Evolutionary conservation across 768 basidiomycete species (phyloP), one percentile per base, ranked within the genome.

Genomic region (Serendipita sp.): DNA sequence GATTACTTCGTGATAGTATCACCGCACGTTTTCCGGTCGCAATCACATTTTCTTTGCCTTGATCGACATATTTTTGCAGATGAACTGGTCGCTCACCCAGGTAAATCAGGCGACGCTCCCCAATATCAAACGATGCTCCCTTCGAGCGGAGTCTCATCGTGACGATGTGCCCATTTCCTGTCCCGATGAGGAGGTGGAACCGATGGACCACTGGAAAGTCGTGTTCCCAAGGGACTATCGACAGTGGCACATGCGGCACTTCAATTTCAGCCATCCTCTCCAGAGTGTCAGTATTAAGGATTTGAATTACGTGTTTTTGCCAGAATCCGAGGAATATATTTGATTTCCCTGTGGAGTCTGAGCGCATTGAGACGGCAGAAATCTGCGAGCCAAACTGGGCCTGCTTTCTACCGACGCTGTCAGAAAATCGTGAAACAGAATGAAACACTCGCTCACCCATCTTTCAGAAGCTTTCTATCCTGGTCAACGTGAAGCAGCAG

Each of bases 121-220:
- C 71, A 5, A 80, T 64, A 29, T 34, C 65, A 8, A 66, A 67
- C 65, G 66, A 66, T 11, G 71, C 67, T 48, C 63, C 64, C 15
- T 69, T 69, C 48, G 79, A 77, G 63, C 70, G 70, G 72, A 85
- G 83, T 0, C 73, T 65, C 68, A 81, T 82, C 10, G 80, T 76
- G 3, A 81, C 79, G 31, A 92, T 75, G 15, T 82, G 82, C 1
- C 92, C 92, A 70, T 95, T 83, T 2, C 79, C 82, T 8, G 91
- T 76, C 2, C 91, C 91, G 16, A 81, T 81, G 34, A 95, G 75
- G 6, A 94, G 75, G 66, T 85, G 81, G 0, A 60, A 58, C 11
- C 75, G 82, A 69, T 70, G 78, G 73, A 64, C 75, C n/a, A 62
- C 48, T 0, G 67, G 29, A 0, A 29, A 18, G 40, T 80, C 80